Evolutionary conservation across 306 rosid species (phyloP), one percentile per base, ranked within the genome.

Genomic region (Citrullus mucosospermus): DNA sequence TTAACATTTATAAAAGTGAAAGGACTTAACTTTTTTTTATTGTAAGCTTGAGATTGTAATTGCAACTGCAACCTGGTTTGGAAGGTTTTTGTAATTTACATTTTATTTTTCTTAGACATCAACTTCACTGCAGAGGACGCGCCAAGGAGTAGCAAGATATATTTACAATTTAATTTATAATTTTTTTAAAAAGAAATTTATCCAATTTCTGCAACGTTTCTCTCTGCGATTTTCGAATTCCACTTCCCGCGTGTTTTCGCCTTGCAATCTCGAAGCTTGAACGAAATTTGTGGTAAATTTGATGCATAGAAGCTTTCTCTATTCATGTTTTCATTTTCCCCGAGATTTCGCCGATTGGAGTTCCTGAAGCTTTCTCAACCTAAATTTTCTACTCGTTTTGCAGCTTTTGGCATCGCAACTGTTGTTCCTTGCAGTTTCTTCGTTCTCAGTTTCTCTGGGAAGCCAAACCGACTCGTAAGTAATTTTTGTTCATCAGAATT

Each of bases 231-330:
- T 68, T 68, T 68, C 74, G n/a, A 68, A 39, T 51, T 41, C 74
- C 34, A 68, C 28, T 68, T 68, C 74, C 74, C 74, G 54, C 74
- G 74, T 65, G 71, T 68, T 68, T 66, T 68, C 32, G 54, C 53
- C 74, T 68, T 18, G 54, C 74, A 68, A 41, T 68, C 53, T 8
- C 32, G n/a, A 41, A 41, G 44, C 4, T 66, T n/a, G 53, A 41
- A 34, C 53, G 12, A 63, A 41, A 68, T 41, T 43, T 6, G 36
- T 68, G 75, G 75, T 68, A 20, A 68, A 2, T 41, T 68, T 2
- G 32, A n/a, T n/a, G 4, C 25, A 15, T 41, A 2, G 4, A 68
- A 20, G 16, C 55, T 41, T 68, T 68, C 55, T 68, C 28, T 10
- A 10, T 3, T 43, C 11, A 11, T 43, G 18, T n/a, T 68, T 68